Evolutionary conservation across 495 filamentous ascomycete species (phyloP), one percentile per base, ranked within the genome.

Genomic region (Penicillium ochrochloron): DNA sequence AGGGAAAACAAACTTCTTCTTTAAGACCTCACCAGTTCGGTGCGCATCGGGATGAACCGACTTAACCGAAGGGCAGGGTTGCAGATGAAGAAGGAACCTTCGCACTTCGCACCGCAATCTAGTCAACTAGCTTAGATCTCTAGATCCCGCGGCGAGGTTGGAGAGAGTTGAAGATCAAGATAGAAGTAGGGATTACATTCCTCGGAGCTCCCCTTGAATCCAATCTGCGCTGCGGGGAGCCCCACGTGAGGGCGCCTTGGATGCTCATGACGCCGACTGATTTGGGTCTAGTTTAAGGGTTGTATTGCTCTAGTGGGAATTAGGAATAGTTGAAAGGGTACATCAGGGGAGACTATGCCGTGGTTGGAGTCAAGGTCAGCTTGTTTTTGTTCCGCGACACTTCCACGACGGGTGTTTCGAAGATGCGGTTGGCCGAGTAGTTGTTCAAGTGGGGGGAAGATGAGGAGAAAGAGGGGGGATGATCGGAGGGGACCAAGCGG

Each of bases 221-320:
- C 59, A 61, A 61, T 61, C 59, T 61, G 46, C 46, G 48, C 48
- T 39, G 59, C 59, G 59, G 50, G 59, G 44, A 53, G 59, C 59
- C 48, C 59, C 59, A 61, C 59, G 59, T 61, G 59, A 61, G 48
- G 59, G 27, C 12, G 17, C 17, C 1, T 58, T 27, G 53, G 53
- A 19, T 37, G 17, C 53, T 56, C 53, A 56, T 56, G 53, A 56
- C 53, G 33, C 17, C 51, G 51, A 54, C 33, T 25, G 31, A 6
- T 21, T 39, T 37, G n/a, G n/a, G 34, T 21, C 14, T 56, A 56
- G 53, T 56, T 12, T 34, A 21, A 3, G 8, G 31, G 53, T 14
- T 37, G 29, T 4, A 17, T 8, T 3, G 23, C 14, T 35, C 52
- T 55, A 27, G 25, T 5, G 31, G 14, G 25, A 14, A 29, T 29